Evolutionary conservation across 1,139 yeast genomes (phyloP).

Genomic region (Protomyces pachydermus): DNA sequence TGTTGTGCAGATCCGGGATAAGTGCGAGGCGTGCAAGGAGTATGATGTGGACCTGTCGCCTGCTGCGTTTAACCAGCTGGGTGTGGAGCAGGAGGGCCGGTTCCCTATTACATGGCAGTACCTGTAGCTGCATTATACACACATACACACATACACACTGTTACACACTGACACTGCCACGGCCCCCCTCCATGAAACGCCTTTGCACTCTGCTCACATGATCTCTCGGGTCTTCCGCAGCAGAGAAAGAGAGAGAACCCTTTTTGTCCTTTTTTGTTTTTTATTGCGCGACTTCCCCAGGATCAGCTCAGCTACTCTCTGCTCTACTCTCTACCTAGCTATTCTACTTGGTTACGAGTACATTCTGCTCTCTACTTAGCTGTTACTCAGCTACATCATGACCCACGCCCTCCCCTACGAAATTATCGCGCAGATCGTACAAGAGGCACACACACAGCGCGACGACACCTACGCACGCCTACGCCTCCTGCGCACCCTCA

Average conservation of each 20-base stretch:
- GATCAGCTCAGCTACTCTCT: background rate
- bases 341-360: background rate
- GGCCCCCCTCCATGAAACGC: too few species aligned
- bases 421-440: conserved; percentile 17
- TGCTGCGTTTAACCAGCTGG: conserved; percentile 49
- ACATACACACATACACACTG: too few species aligned
- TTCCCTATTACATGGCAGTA: conserved; percentile 48
- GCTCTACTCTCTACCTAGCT: background rate
- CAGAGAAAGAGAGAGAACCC: too few species aligned
- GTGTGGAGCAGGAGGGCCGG: conserved; percentile 48
- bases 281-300: too few species aligned
- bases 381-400: background rate
- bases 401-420: conserved; percentile 11
- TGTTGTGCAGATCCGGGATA: conserved; percentile 51
- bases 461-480: conserved; percentile 6
- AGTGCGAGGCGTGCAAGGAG: conserved; percentile 49
- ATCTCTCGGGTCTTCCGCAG: too few species aligned
- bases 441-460: conserved; percentile 1
- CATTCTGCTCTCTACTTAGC: background rate
- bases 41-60: conserved; percentile 53
- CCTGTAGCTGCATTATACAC: conserved; percentile 30
- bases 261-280: too few species aligned
- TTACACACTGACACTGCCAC: too few species aligned
- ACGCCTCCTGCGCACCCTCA: conserved; percentile 7
- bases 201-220: too few species aligned